Base-by-base conservation (phyloP, 176 grass and related monocot genomes). In the Carex pumila region DNA sequence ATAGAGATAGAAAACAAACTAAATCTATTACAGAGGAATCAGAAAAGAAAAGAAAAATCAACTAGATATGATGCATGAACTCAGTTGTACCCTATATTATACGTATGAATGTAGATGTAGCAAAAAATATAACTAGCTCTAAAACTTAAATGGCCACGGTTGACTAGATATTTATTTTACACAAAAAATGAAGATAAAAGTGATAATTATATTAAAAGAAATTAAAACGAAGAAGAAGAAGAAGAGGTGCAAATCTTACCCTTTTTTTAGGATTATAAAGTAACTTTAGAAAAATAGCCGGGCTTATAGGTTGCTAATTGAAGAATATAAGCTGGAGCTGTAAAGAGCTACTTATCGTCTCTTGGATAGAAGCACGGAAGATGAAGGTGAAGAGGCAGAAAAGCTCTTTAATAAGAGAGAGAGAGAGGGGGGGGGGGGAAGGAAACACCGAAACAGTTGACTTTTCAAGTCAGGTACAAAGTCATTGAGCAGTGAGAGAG, bases 351-450 rank as follows among this genome's bases (percentile, higher is more conserved):
- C 34, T 10, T 34, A 53, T 25, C 6, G 7, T 45, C 14, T 71
- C 37, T 56, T 56, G 31, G 73, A 22, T 78, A 77, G 25, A 17
- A 2, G n/a, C 13, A 30, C 29, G 8, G 59, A 45, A 43, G 41
- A 65, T 3, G 75, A 65, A 43, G 58, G 43, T 18, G 17, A 49
- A 65, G 79, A 65, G 34, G 41, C 18, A 12, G 14, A 83, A 32
- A 78, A 41, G 81, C 14, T 67, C 14, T 83, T 83, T 66, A 82
- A 66, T 82, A 37, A 82, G 80, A 82, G 41, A 55, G 11, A 55
- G 80, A 66, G 18, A 62, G 59, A 82, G 36, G n/a, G n/a, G n/a
- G n/a, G n/a, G n/a, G n/a, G n/a, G 59, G 66, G 36, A 49, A 36
- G 65, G 11, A 65, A 5, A 62, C 17, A 66, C 13, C 5, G 45